Conservation (phyloP, 371 early-diverging fungal genomes). For the Mortierella sp. region DNA sequence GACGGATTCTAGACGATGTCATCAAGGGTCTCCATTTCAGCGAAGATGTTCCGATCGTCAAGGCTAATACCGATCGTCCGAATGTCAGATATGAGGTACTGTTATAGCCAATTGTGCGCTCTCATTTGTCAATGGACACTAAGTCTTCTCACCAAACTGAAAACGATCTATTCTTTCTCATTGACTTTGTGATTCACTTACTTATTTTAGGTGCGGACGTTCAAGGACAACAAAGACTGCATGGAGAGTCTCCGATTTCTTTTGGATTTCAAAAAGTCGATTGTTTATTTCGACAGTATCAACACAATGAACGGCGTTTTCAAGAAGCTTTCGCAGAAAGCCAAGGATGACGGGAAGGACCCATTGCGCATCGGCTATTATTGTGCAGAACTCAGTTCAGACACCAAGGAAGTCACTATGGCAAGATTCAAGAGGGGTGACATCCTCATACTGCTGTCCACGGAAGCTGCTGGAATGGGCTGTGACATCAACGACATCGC, state of each 20-base stretch:
- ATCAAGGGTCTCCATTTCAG: not conserved
- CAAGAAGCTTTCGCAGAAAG: too few relatives aligned
- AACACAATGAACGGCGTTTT: too few relatives aligned
- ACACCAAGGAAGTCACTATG: too few relatives aligned
- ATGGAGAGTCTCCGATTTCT: not conserved
- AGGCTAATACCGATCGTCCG: constrained; percentile 4
- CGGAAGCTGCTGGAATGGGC: constrained; percentile 15
- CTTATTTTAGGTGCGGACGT: too few relatives aligned
- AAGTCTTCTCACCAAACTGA: not conserved
- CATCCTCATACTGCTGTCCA: constrained; percentile 7
- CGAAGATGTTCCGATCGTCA: not conserved
- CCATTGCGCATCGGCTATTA: too few relatives aligned
- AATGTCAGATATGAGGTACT: too few relatives aligned
- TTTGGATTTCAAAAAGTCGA: not conserved
- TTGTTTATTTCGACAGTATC: not conserved
- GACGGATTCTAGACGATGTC: not conserved
- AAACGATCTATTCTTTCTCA: not conserved
- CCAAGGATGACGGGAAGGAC: too few relatives aligned
- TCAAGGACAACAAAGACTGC: too few relatives aligned
- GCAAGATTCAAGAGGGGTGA: too few relatives aligned
- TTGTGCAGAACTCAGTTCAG: too few relatives aligned
- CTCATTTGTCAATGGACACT: not conserved
- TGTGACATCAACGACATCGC: constrained; percentile 7
- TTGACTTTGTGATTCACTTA: too few relatives aligned
- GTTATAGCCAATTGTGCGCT: too few relatives aligned